Base-by-base conservation (phyloP, 331 rosid species). In the Malus hybrid region DNA sequence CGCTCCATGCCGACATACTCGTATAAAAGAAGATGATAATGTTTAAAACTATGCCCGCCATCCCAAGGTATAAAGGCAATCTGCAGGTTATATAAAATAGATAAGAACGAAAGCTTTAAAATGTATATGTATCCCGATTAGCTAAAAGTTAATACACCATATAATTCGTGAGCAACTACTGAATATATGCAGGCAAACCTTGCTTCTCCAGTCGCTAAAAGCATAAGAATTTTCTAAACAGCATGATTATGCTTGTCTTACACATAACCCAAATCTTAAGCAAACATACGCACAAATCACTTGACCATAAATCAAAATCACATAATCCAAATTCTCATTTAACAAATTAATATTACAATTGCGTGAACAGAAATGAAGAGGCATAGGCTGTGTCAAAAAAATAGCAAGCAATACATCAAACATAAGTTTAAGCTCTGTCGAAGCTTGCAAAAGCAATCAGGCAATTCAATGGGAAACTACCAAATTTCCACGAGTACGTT, bases 31-130 rank as follows among this genome's bases (percentile, higher is more conserved):
- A 92, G 75, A 95, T 82, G 75, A 90, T 78, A 57, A 86, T 48
- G 32, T 90, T 95, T 83, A 92, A 74, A 80, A 85, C 83, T 57
- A 92, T 78, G 7, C 94, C 98, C 74, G 86, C 85, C 96, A 85
- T 87, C 79, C 99, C 99, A 39, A 92, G 83, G 90, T 89, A 92
- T 56, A 95, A 82, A 71, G 97, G 96, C 82, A 84, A 79, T 86
- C 99, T 95, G 96, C 91, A 87, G 80, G 48, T 76, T 65, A 77
- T 64, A 72, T 5, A 77, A 77, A 59, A 75, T 36, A 78, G 44
- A 73, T 73, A 28, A 68, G 74, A 65, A 70, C 11, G 48, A n/a
- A 19, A 54, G 39, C 64, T 73, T 16, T 39, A 16, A 46, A 60
- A 27, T 18, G 46, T n/a, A 24, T 5, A 24, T 44, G 20, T 6